phyloP scores from a whole-genome alignment of 169 alveolate species.

The Theileria orientalis region DNA sequence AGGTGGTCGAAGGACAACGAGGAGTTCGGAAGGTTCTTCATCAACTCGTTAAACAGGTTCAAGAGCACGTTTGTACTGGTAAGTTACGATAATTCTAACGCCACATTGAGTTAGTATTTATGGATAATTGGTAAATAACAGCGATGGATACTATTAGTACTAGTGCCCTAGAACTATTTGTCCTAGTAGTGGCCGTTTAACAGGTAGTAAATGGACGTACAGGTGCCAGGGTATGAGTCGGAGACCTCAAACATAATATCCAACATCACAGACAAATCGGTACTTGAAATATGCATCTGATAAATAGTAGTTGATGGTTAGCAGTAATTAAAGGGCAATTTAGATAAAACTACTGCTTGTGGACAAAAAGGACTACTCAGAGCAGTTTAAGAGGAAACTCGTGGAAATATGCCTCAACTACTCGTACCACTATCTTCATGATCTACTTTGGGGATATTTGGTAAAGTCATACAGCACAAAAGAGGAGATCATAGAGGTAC shows the following conservation, averaged over 20 bases:
- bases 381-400: constrained; percentile 21
- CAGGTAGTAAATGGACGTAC: too few species aligned
- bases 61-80: constrained; percentile 53
- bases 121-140: too few species aligned
- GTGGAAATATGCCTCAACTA: constrained; percentile 46
- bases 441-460: constrained; percentile 16
- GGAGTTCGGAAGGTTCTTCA: constrained; percentile 9
- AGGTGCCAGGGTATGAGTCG: constrained; percentile 63
- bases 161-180: too few species aligned
- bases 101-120: too few species aligned
- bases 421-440: constrained; percentile 15
- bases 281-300: not conserved
- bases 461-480: constrained; percentile 17
- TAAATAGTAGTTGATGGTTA: not conserved
- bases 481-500: constrained; percentile 48
- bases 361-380: constrained; percentile 31
- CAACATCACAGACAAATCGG: constrained; percentile 39
- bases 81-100: not conserved
- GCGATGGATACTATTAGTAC: too few species aligned
- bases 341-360: not conserved
- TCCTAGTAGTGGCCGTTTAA: too few species aligned
- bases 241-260: constrained; percentile 48
- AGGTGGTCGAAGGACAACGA: constrained; percentile 47
- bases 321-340: not conserved
- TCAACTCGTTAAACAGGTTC: constrained; percentile 22